Base-by-base conservation (phyloP, 2,329 filamentous ascomycete genomes). In the Whalleya microplaca region DNA sequence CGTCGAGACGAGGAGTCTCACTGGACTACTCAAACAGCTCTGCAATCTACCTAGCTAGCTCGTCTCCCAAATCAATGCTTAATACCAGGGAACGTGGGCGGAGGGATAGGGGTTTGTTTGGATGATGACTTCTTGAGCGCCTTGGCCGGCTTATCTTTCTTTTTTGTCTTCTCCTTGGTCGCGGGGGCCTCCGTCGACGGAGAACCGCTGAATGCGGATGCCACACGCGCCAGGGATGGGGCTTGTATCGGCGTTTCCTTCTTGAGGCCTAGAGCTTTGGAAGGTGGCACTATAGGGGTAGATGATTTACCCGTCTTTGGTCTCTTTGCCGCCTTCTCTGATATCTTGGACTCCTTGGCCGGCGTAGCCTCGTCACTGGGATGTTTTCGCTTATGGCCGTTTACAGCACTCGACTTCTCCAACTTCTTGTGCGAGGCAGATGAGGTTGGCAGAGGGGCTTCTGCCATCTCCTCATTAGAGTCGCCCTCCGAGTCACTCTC, bases 401-500 rank as follows among this genome's bases (percentile, higher is more conserved):
- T 64, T 37, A 21, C 29, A 21, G 45, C 48, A 32, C 23, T 45
- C 3, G 55, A 29, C 37, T 72, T 75, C 64, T 67, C 70, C 21
- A 64, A 63, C 61, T 54, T 58, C 41, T 56, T 63, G 51, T 21
- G 55, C 32, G 59, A 32, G 5, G 55, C 27, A 3, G 62, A 59
- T 46, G 68, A 51, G 2, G 65, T 48, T 14, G 68, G 41, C 9
- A 59, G 45, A n/a, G 62, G 51, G n/a, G 77, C 66, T 1, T 74
- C 75, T 0, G 65, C 61, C 78, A 81, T 80, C 58, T 80, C 78
- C 5, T 74, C 70, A 55, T 77, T 77, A 4, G 74, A 76, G 16
- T 80, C 77, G 12, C 70, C 72, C 19, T 78, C 78, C 66, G 81
- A 64, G 78, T 72, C 18, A 56, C 74, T 21, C 74, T 79, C 27